Base-by-base conservation (phyloP, 345 rosid species). In the Aquilaria sinensis region DNA sequence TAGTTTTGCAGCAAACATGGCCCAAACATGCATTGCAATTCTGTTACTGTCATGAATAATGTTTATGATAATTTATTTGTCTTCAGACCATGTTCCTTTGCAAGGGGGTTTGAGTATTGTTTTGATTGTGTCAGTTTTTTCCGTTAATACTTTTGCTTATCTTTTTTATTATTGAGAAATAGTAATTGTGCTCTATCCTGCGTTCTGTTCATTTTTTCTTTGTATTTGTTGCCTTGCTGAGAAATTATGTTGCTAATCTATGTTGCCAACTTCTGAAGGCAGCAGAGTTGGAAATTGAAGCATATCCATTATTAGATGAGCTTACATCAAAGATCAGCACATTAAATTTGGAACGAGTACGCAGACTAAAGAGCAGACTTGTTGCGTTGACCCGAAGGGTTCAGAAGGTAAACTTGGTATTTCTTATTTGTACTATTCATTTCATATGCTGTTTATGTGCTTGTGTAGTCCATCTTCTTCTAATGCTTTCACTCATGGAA, bases 271-370 rank as follows among this genome's bases (percentile, higher is more conserved):
- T 58, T 77, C 53, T 57, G 57, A 79, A 95, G 99, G 99, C 97
- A 70, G 93, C 96, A 71, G 97, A 95, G 75, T 78, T 95, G 62
- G 99, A 95, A 74, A 91, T 89, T 74, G 99, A 95, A 83, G 99
- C 99, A 67, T 95, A 95, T 73, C 99, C 99, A 14, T 75, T 95
- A 54, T 70, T 91, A 63, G 99, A 95, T 70, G 97, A 91, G 76
- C 90, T 95, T 63, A 89, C 97, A 9, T 95, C 96, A 56, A 91
- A 91, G 85, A 89, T 95, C 78, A 95, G 99, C 71, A 95, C 99
- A 14, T 70, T 91, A 69, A 95, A 95, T 76, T 77, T 95, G 87
- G 97, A 95, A 71, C 90, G 96, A 34, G 97, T 62, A 13, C 97
- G 97, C 31, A 81, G 99, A 74, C 75, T 95, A 74, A 95, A 95